Evolutionary conservation across 345 rosid species (phyloP).

Genomic region (Tarenaya hassleriana): DNA sequence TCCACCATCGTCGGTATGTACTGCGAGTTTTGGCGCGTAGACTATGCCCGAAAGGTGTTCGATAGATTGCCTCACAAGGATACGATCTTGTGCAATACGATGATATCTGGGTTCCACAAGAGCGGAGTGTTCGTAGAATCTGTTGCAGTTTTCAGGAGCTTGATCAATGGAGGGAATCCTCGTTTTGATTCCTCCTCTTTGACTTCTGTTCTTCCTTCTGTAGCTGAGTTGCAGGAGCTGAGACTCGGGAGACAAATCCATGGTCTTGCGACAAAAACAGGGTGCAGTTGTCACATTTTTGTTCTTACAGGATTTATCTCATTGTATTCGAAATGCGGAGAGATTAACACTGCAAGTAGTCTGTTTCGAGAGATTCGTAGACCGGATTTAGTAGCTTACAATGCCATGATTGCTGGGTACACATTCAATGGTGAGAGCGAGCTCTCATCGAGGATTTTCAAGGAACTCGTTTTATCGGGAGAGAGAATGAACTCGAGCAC

Average conservation of each 20-base stretch:
- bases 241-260: conserved; percentile 56
- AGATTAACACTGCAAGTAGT: conserved; percentile 30
- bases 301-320: conserved; percentile 62
- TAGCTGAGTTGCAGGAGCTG: conserved; percentile 61
- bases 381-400: conserved; percentile 64
- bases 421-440: conserved; percentile 44
- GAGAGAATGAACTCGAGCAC: conserved; percentile 48
- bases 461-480: conserved; percentile 40
- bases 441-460: conserved; percentile 47
- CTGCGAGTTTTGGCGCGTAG: conserved; percentile 36
- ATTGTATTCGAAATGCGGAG: conserved; percentile 55
- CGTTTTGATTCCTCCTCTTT: conserved; percentile 47
- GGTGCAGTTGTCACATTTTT: conserved; percentile 43
- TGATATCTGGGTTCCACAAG: conserved; percentile 55
- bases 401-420: conserved; percentile 76
- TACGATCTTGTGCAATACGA: conserved; percentile 53
- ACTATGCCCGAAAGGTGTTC: conserved; percentile 47
- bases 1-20: conserved; percentile 53
- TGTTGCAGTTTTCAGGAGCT: conserved; percentile 36
- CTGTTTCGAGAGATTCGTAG: conserved; percentile 45
- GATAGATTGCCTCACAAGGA: conserved; percentile 57
- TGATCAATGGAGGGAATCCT: conserved; percentile 35
- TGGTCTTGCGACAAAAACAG: conserved; percentile 45
- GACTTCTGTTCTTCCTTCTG: conserved; percentile 59
- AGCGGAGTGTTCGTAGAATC: conserved; percentile 45